These are phyloP conservation scores for Nakaseomyces uthaithaninus DNA, from an alignment of 1,139 yeast genomes.

Conservation along the genomic window DNA sequence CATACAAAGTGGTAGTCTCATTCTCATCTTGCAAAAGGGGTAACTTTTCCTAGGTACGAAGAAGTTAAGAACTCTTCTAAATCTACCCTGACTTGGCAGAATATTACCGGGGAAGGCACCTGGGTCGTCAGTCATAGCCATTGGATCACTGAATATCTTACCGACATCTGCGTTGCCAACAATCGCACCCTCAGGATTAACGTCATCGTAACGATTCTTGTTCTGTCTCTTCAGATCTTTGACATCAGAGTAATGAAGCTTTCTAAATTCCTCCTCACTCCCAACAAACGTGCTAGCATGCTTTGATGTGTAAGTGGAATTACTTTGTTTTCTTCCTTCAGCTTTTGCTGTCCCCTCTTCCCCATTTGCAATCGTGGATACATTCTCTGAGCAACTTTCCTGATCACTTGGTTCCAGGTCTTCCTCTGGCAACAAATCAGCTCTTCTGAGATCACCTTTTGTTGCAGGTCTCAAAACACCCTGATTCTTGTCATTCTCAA, in stretches of 20 bases:
- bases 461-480: constrained; percentile 30
- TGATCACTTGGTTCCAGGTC: constrained; percentile 3
- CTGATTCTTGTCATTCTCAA: constrained; percentile 22
- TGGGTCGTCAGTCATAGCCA: constrained; percentile 18
- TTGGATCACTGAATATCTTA: constrained; percentile 20
- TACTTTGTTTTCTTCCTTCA: constrained; percentile 6
- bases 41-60: constrained; percentile 33
- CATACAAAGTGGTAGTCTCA: constrained; percentile 32
- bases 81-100: constrained; percentile 11
- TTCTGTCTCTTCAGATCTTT: constrained; percentile 11
- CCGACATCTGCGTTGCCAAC: constrained; percentile 24
- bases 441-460: constrained; percentile 31
- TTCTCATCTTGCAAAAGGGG: constrained; percentile 30
- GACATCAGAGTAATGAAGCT: constrained; percentile 21
- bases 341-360: constrained; percentile 5
- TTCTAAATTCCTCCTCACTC: constrained; percentile 24
- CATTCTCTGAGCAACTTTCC: constrained; percentile 1
- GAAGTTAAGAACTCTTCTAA: constrained; percentile 29
- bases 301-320: constrained; percentile 7
- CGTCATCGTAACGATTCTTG: constrained; percentile 9
- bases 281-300: constrained; percentile 23
- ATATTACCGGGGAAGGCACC: constrained; percentile 23
- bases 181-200: constrained; percentile 14
- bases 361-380: background rate
- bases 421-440: constrained; percentile 24